phyloP scores from a whole-genome alignment of 495 filamentous ascomycete species.

The Cladorrhinum samala region DNA sequence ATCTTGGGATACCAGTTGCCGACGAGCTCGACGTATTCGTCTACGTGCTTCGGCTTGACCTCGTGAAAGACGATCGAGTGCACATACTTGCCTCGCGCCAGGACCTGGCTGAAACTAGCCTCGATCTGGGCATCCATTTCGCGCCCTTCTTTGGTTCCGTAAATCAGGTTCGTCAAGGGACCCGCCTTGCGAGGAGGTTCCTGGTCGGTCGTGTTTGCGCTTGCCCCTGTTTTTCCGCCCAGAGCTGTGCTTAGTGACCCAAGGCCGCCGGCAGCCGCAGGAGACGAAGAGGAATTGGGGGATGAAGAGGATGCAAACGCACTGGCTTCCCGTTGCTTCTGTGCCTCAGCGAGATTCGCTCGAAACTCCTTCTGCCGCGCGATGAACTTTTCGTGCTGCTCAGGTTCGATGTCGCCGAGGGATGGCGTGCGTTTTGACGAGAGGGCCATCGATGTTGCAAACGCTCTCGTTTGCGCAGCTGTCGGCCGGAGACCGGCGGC shows the following conservation, averaged over 20 bases:
- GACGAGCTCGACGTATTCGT: conserved; percentile 90
- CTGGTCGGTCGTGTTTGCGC: conserved; percentile 37
- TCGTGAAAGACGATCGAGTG: conserved; percentile 97
- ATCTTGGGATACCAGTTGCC: conserved; percentile 87
- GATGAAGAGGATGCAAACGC: conserved; percentile 48
- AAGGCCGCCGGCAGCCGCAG: conserved; percentile 39
- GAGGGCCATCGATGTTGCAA: conserved; percentile 51
- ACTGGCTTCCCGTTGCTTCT: conserved; percentile 82
- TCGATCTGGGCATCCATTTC: conserved; percentile 92
- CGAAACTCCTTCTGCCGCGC: conserved; percentile 79
- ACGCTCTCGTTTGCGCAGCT: conserved; percentile 39
- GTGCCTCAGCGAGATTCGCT: conserved; percentile 66
- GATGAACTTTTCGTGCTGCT: conserved; percentile 65
- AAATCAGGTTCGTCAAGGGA: conserved; percentile 68
- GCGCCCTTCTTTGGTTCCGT: conserved; percentile 90
- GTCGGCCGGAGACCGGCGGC: conserved; percentile 10
- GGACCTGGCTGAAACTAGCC: conserved; percentile 84
- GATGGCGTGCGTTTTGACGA: conserved; percentile 57
- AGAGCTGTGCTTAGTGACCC: conserved; percentile 58
- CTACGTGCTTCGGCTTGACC: conserved; percentile 90
- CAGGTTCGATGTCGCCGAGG: conserved; percentile 70
- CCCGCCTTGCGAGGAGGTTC: conserved; percentile 45
- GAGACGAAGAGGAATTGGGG: conserved; percentile 44
- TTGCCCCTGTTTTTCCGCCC: conserved; percentile 40
- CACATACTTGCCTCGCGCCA: conserved; percentile 95